These are phyloP conservation scores for Spizellomyces sp. DNA, from an alignment of 192 early-diverging fungal species.

Conservation along the genomic window DNA sequence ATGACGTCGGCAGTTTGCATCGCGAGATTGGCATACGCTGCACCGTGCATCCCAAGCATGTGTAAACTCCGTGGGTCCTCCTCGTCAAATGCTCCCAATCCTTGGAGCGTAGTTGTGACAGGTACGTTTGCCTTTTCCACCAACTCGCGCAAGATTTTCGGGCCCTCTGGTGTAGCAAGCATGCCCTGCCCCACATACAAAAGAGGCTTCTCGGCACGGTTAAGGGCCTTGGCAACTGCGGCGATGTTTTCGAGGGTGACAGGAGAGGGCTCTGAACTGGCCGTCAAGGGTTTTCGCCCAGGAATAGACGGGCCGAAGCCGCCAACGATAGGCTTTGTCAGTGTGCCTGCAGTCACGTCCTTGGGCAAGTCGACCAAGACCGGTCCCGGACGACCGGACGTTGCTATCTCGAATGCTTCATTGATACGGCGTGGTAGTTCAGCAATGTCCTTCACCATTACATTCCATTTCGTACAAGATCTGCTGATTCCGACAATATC, in stretches of 20 bases:
- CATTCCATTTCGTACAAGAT: slow-evolving; percentile 99
- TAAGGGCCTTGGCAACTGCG: slow-evolving; percentile 82
- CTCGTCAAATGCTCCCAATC: slow-evolving; percentile 94
- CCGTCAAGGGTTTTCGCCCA: slow-evolving; percentile 54
- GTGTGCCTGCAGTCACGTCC: slow-evolving; percentile 90
- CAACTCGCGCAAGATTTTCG: slow-evolving; percentile 77
- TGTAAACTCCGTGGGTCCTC: slow-evolving; percentile 84
- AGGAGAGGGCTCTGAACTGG: slow-evolving; percentile 47
- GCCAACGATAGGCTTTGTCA: slow-evolving; percentile 76
- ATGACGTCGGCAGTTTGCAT: slow-evolving; percentile 97
- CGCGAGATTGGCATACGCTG: slow-evolving; percentile 95
- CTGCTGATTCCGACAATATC: slow-evolving; percentile 95
- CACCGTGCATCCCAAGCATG: slow-evolving; percentile 99
- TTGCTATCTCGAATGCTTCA: slow-evolving; percentile 98
- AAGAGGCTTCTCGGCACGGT: slow-evolving; percentile 85
- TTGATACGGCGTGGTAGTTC: slow-evolving; percentile 97
- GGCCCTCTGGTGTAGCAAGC: slow-evolving; percentile 78
- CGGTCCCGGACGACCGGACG: slow-evolving; percentile 91
- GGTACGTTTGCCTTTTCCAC: slow-evolving; percentile 90
- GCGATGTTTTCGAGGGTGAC: slow-evolving; percentile 59
- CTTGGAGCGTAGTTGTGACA: slow-evolving; percentile 95
- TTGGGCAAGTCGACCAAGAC: slow-evolving; percentile 98
- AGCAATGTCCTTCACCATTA: slow-evolving; percentile 94
- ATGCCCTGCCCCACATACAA: slow-evolving; percentile 97
- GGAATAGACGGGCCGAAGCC: slow-evolving; percentile 70